Evolutionary conservation across 345 rosid genomes (phyloP), one percentile per base, ranked within the genome.

Genomic region (Noccaea caerulescens): DNA sequence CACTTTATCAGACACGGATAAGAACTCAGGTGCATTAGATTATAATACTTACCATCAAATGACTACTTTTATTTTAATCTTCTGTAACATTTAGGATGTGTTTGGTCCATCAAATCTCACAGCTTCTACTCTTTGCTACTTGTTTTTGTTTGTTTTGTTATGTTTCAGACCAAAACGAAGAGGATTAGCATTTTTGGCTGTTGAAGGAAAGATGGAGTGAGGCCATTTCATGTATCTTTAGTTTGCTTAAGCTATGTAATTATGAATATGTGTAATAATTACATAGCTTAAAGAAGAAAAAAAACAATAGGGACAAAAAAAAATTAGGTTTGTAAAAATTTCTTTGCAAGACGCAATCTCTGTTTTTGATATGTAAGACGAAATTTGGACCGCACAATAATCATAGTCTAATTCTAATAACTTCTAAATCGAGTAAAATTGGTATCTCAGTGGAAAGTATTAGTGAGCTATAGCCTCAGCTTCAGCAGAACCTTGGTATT

Each of bases 131-230:
- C 45, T 33, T 12, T 39, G 30, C 20, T 38, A 4, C 32, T 16
- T 16, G 18, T 16, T 16, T 16, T 16, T 20, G 23, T 20, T 20
- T n/a, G 2, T 18, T 33, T 27, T 38, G 32, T 20, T 1, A 3
- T 44, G 50, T 58, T 50, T 69, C 72, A 69, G 79, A 76, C 44
- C 67, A 70, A 63, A 47, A 49, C 39, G 67, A 70, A 58, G 80
- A 76, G 49, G 67, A 14, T 57, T 69, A 57, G 60, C 44, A 63
- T 39, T 27, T 16, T 69, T 46, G 53, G 44, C 16, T 60, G n/a
- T 12, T 61, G 38, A 39, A 58, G 37, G 60, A 68, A 43, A 32
- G 32, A 51, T 61, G 53, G 18, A 37, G 45, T 47, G 38, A 62
- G 36, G 25, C 63, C 38, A 61, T 45, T 45, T 60, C 58, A 44